phyloP scores from a whole-genome alignment of 192 early-diverging fungal species.

The Coemansia asiatica region DNA sequence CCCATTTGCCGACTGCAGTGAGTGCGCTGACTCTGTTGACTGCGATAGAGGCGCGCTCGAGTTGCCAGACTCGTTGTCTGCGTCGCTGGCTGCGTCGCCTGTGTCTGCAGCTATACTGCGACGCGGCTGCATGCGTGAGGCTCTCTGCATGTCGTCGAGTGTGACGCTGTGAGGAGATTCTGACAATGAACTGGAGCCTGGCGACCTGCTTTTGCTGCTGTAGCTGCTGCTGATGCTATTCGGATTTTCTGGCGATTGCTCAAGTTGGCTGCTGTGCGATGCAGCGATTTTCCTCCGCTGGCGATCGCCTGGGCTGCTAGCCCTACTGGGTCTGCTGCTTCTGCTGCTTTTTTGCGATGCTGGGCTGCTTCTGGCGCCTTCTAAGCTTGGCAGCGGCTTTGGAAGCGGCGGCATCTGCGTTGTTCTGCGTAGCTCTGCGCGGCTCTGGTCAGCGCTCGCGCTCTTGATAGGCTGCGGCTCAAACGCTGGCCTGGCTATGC shows the following conservation, averaged over 20 bases:
- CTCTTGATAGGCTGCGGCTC: conserved; percentile 11
- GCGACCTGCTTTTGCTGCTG: conserved; percentile 11
- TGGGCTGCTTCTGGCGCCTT: conserved; percentile 1
- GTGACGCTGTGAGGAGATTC: conserved; percentile 52
- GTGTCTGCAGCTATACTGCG: background rate
- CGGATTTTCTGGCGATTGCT: conserved; percentile 30
- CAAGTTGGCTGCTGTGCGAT: conserved; percentile 49
- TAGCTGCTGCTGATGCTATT: conserved; percentile 6
- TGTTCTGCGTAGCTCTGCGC: conserved; percentile 19
- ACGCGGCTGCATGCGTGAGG: conserved; percentile 34
- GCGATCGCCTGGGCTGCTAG: conserved; percentile 10
- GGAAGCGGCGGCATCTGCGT: background rate
- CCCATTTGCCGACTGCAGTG: no score
- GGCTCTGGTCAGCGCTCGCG: conserved; percentile 39
- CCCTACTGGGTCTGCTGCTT: conserved; percentile 9
- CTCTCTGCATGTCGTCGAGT: conserved; percentile 41
- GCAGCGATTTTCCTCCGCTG: conserved; percentile 29
- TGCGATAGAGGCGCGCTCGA: background rate
- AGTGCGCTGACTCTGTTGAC: no score
- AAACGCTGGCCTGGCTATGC: conserved; percentile 15
- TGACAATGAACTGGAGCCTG: conserved; percentile 39
- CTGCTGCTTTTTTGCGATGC: background rate
- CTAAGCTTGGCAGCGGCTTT: background rate
- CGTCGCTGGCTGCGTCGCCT: background rate
- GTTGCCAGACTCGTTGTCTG: background rate